Evolutionary conservation across 345 rosid species (phyloP).

Genomic region (Luvunga scandens): DNA sequence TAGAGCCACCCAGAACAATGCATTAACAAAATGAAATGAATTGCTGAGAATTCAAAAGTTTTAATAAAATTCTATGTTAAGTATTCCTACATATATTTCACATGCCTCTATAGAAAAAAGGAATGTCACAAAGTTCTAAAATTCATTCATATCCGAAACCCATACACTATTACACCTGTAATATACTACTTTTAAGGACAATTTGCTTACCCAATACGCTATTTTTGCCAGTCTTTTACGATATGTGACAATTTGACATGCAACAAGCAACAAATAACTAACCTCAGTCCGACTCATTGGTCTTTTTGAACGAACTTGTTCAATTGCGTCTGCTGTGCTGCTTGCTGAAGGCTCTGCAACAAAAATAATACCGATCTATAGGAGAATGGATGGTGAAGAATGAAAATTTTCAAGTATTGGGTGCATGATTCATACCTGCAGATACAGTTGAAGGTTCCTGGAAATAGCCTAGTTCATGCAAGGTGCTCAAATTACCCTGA

Average conservation of each 20-base stretch:
- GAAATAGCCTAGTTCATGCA: slow-evolving; percentile 41
- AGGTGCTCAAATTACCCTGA: slow-evolving; percentile 66
- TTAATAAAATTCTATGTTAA: not conserved
- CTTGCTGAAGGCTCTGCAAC: slow-evolving; percentile 46
- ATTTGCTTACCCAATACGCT: not conserved
- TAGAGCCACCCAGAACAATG: not conserved
- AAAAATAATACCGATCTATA: slow-evolving; percentile 7
- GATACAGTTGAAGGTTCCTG: slow-evolving; percentile 51
- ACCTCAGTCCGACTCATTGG: slow-evolving; percentile 93
- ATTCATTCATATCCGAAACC: not conserved
- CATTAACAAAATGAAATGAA: not conserved
- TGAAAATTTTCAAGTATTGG: slow-evolving; percentile 7
- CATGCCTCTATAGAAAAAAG: not conserved
- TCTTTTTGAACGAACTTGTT: slow-evolving; percentile 71
- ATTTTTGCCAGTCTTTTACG: not conserved
- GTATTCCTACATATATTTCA: not conserved
- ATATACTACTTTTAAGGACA: not conserved
- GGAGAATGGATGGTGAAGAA: slow-evolving; percentile 5
- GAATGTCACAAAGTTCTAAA: not conserved
- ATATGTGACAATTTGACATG: not conserved
- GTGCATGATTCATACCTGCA: slow-evolving; percentile 37
- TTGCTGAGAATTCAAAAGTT: not conserved
- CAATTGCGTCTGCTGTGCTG: slow-evolving; percentile 50
- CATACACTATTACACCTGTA: not conserved
- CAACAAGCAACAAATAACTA: slow-evolving; percentile 23